Base-by-base conservation (phyloP, 2,329 filamentous ascomycete genomes). In the Xylariomycetidae sp. region DNA sequence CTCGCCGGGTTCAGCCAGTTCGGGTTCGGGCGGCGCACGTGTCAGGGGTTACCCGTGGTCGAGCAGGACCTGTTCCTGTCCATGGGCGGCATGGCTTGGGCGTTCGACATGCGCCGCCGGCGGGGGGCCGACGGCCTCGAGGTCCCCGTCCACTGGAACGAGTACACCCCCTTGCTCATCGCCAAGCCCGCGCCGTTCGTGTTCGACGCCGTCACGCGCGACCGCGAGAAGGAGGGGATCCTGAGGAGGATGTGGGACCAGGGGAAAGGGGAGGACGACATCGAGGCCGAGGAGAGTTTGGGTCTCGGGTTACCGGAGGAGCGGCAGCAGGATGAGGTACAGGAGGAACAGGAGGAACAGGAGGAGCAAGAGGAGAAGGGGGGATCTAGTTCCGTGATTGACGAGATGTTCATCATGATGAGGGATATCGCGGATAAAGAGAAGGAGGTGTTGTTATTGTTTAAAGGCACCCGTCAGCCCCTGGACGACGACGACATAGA, bases 21-120 rank as follows among this genome's bases (percentile, higher is more conserved):
- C 43, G 74, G 73, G 2, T 76, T 72, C 45, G 73, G 74, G 0
- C 61, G 72, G 3, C 58, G 74, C 3, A 65, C 70, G 1, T 69
- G 66, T 25, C 65, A 64, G 30, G 63, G 63, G 4, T 42, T 62
- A 3, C 60, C 63, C 14, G 57, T 66, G 13, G 63, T 63, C 0
- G 62, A 66, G 33, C 57, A 63, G 40, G 59, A 62, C 23, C 49
- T 66, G 9, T 63, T 59, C 41, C 54, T 67, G 3, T 46, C 58
- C 20, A 58, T 64, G 43, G 62, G 62, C 16, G 53, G 59, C 14
- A 43, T 66, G 34, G 55, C 57, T 1, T 65, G 61, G 57, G 54
- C 51, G 0, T 57, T 63, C 16, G 26, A 56, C 22, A 39, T 64
- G 7, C 36, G 29, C 11, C 53, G 57, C 38, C 58, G 58, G 35